Base-by-base conservation (phyloP, 2,329 filamentous ascomycete species). In the Ophiostoma pallidulum region DNA sequence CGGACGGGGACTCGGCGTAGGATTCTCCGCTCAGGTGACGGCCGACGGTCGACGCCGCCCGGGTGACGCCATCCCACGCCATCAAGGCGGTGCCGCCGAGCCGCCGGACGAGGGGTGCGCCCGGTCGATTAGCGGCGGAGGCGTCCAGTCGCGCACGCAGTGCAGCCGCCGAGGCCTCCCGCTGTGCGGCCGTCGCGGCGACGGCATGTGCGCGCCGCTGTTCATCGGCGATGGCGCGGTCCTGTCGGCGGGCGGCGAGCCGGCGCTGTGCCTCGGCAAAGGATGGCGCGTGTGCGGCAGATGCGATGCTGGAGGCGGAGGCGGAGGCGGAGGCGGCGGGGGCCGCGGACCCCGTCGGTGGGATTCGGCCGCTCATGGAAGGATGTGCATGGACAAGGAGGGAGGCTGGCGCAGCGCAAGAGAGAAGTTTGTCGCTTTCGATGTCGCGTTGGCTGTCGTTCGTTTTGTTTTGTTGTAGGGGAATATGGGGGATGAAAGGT, bases 181-280 rank as follows among this genome's bases (percentile, higher is more conserved):
- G 40, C 37, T 32, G 37, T 3, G 47, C 43, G 1, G 32, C 38
- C 4, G 33, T 41, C 2, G 42, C 43, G 45, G 71, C 64, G 44
- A 71, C 69, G 54, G 77, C 64, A 43, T 72, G 75, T 49, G 78
- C 71, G 58, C 76, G 78, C 47, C 75, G 70, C 60, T 82, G 75
- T 53, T 74, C 74, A 64, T 88, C 86, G 64, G 82, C 75, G 53
- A 74, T 74, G 64, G 88, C 86, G 64, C 86, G 84, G 53, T 82
- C 81, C 62, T 79, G 78, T 59, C 88, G 86, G 59, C 89, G 86
- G 57, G 85, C 84, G 55, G 84, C 77, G 51, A 96, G 81, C 63
- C 90, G 86, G 68, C 86, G 77, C 70, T 96, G 90, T 55, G 91
- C 91, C 64, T 87, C 84, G 65, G 86, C 83, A 68, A 96, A 96